Conservation (phyloP, 2,329 filamentous ascomycete species). For the Neofusicoccum cordaticola region DNA sequence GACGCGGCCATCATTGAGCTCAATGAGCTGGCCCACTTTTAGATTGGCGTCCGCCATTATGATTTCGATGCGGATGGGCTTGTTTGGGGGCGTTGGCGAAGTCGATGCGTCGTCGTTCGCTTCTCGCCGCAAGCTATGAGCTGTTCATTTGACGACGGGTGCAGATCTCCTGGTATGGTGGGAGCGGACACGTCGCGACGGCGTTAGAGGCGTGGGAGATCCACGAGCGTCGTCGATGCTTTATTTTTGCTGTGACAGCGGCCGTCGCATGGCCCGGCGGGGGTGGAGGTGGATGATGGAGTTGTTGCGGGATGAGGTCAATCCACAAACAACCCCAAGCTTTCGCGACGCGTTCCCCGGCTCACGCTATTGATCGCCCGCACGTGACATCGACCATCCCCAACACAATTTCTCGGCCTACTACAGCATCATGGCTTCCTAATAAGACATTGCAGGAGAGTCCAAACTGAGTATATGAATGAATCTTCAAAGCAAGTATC, state of each 20-base stretch:
- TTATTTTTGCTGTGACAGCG: neutral
- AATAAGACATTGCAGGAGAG: too few relatives aligned
- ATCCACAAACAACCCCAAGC: conserved; percentile 4
- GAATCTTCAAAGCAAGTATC: neutral
- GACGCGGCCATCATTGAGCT: conserved; percentile 72
- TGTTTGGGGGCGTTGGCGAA: neutral
- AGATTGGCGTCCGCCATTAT: conserved; percentile 8
- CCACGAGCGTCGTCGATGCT: neutral
- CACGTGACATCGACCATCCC: neutral
- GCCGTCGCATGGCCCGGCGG: conserved; percentile 2
- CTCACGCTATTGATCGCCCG: neutral
- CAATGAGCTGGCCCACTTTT: conserved; percentile 66
- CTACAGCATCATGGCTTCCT: neutral
- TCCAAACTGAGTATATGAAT: too few relatives aligned
- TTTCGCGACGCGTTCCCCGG: neutral
- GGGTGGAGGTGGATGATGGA: conserved; percentile 1
- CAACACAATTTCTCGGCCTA: neutral
- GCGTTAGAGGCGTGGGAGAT: neutral
- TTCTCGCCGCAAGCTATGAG: conserved; percentile 10
- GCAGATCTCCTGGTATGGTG: neutral
- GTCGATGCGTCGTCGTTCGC: conserved; percentile 6
- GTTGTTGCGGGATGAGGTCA: conserved; percentile 7
- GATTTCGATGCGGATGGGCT: neutral
- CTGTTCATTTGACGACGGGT: conserved; percentile 10
- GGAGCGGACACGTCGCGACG: neutral